Conservation (phyloP, 2,329 filamentous ascomycete species). For the Ophiostoma himal-ulmi region DNA sequence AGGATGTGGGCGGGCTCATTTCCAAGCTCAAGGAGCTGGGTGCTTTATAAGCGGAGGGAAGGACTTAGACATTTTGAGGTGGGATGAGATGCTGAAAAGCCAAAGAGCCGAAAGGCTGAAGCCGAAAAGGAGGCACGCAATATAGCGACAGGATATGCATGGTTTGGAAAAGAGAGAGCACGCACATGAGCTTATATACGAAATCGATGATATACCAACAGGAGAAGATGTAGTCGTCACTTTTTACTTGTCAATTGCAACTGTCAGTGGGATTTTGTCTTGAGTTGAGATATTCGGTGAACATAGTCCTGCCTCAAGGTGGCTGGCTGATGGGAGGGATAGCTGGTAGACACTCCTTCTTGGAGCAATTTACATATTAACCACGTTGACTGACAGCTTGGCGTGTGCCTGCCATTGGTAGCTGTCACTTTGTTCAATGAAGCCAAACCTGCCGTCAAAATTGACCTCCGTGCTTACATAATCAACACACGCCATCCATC, state of each 20-base stretch:
- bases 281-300: too few relatives aligned
- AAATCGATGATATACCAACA: background rate
- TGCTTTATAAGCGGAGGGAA: slow-evolving; percentile 55
- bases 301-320: too few relatives aligned
- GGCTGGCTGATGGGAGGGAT: too few relatives aligned
- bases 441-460: background rate
- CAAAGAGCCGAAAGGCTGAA: background rate
- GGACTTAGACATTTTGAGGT: background rate
- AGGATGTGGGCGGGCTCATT: slow-evolving; percentile 93
- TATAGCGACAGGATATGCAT: background rate
- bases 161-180: background rate
- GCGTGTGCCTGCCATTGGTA: too few relatives aligned
- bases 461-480: slow-evolving; percentile 7
- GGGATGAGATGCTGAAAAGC: background rate
- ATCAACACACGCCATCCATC: background rate
- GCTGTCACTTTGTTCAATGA: too few relatives aligned
- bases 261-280: too few relatives aligned
- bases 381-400: too few relatives aligned
- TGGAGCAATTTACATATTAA: too few relatives aligned
- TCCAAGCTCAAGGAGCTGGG: slow-evolving; percentile 92
- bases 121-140: background rate
- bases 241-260: too few relatives aligned
- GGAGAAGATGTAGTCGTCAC: background rate
- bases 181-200: background rate
- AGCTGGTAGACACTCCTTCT: too few relatives aligned